Base-by-base conservation (phyloP, 441 rosid genomes). In the Syzygium syzygioides region DNA sequence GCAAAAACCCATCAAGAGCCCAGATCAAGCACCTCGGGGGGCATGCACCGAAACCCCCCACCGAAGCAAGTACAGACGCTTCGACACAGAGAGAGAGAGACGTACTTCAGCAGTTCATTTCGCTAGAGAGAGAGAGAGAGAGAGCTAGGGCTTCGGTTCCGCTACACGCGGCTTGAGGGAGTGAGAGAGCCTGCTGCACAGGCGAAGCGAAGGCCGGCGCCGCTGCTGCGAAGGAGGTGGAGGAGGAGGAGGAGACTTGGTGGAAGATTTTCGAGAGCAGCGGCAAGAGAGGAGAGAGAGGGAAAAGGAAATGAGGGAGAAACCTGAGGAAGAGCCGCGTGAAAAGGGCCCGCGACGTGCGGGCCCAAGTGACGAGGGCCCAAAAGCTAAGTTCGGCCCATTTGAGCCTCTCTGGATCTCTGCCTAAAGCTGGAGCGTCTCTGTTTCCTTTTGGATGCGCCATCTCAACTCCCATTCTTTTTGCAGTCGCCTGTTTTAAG, bases 71-170 rank as follows among this genome's bases (percentile, higher is more conserved):
- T 57, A 52, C 37, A 32, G 18, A 56, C 86, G 9, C 20, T 57
- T 57, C n/a, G 80, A 68, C 55, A 9, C 57, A 2, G 86, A 88
- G 89, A 55, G 54, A 85, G 86, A 88, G 89, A 55, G 30, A 84
- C 91, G 91, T 92, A 96, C 99, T 95, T 85, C 98, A 93, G 90
- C 99, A 97, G 92, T 96, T 95, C 98, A 97, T 97, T 34, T 92
- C 90, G 85, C 86, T 71, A 17, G 76, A 79, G 55, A 86, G 52
- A 9, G 80, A 10, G n/a, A n/a, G 56, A n/a, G 87, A 54, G 71
- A 19, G 90, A 71, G 53, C 62, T 66, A 76, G 91, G 93, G 89
- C 59, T 89, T 89, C 53, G 68, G 79, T 66, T 83, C 79, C 28
- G 57, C 25, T 20, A 23, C 18, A 56, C 30, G 64, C 28, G 68